Conservation (phyloP, 495 filamentous ascomycete genomes). For the Paragyromitra xinjiangensis region DNA sequence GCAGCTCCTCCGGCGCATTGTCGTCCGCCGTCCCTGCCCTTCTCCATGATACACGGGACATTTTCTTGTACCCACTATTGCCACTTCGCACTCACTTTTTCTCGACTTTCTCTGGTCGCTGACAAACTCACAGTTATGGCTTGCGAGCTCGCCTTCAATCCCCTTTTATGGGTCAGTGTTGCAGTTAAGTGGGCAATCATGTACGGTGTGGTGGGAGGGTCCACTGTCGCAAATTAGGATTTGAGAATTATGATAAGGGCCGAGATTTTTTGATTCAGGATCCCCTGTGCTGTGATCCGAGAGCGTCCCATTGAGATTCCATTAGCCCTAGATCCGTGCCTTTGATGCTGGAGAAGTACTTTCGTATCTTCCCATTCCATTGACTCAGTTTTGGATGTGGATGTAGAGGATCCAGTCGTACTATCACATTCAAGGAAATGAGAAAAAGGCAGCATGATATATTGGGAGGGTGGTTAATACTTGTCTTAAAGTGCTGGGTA, state of each 20-base stretch:
- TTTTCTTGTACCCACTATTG: neutral
- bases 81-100: neutral
- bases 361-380: no score
- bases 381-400: no score
- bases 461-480: neutral
- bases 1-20: conserved; percentile 1
- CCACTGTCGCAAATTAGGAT: neutral
- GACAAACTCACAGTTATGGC: conserved; percentile 5
- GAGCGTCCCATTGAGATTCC: neutral
- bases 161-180: neutral
- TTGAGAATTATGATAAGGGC: neutral
- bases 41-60: neutral
- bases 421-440: no score
- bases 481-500: no score
- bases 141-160: neutral
- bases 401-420: no score
- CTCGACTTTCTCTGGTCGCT: neutral
- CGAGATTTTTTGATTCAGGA: neutral
- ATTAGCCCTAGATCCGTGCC: neutral
- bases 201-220: neutral
- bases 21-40: neutral
- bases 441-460: neutral
- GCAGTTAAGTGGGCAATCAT: neutral
- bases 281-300: neutral
- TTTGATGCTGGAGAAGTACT: no score